Evolutionary conservation across 1,139 yeast species (phyloP).

Genomic region (Sugiyamaella xylanicola): DNA sequence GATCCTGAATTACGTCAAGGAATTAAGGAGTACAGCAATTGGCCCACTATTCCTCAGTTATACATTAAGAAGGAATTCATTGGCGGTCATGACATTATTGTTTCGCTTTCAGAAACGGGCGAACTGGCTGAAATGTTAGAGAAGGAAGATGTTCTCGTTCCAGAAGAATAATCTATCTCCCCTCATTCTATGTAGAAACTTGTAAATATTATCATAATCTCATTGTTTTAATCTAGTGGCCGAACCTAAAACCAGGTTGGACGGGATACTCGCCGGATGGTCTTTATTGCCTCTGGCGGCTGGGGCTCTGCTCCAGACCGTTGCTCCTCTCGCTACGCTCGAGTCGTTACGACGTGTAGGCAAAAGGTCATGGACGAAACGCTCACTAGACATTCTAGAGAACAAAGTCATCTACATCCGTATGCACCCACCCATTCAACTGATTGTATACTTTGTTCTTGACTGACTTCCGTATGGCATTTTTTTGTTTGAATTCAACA

Average conservation of each 20-base stretch:
- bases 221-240: no score
- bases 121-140: constrained; percentile 85
- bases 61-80: constrained; percentile 72
- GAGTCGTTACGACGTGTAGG: no score
- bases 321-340: background rate
- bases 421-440: constrained; percentile 37
- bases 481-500: constrained; percentile 24
- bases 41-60: constrained; percentile 86
- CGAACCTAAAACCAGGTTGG: no score
- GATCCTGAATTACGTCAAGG: constrained; percentile 91
- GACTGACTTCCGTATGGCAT: constrained; percentile 24
- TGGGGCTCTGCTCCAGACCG: constrained; percentile 1
- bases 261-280: no score
- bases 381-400: no score
- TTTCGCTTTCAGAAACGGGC: constrained; percentile 90
- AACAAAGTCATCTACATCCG: constrained; percentile 38
- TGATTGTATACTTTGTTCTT: constrained; percentile 32
- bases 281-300: no score
- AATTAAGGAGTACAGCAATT: constrained; percentile 89
- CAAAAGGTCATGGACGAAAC: no score
- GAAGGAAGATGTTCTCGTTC: constrained; percentile 73
- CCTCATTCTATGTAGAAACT: background rate
- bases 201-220: constrained; percentile 7
- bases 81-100: constrained; percentile 96
- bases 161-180: constrained; percentile 52